Base-by-base conservation (phyloP, 2,329 filamentous ascomycete genomes). In the Trichophyton rubrum region DNA sequence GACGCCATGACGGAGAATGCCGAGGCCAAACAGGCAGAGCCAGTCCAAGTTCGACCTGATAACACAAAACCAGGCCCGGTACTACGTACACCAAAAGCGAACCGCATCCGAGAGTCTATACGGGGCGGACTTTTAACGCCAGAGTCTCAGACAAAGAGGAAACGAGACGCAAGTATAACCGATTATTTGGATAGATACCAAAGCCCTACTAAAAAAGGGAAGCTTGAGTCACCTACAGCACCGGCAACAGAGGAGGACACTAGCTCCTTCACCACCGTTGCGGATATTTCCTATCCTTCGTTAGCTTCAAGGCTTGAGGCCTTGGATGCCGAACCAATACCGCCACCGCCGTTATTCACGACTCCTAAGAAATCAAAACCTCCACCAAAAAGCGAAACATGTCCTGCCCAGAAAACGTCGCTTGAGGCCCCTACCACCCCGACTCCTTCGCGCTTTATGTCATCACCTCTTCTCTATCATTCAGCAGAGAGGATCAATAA, bases 91-190 rank as follows among this genome's bases (percentile, higher is more conserved):
- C 30, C 51, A 47, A 17, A 30, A 15, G 40, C 40, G 15, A 49
- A 30, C 22, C 47, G 59, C 11, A n/a, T 55, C 22, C 59, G 38
- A 7, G 56, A 59, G 7, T 17, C 45, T 27, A 53, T 40, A n/a
- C 24, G 58, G 7, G 63, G 62, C 4, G 72, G 71, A 1, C 66
- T 74, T 2, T 62, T 72, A 15, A 74, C 73, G 0, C 73, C 73
- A 2, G 68, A 69, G 30, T 72, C 72, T 0, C 70, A 69, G 17
- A 64, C 60, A n/a, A 65, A 62, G 33, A 62, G 61, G 15, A 59
- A 45, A 8, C 59, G 64, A 8, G 63, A 65, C 11, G 63, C 61
- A 51, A 62, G 33, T 47, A 47, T 33, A 6, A 35, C 27, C 3
- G 40, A 33, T 20, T 43, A 33, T 9, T 62, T 57, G 35, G 20